Percentiles rank a stretch among this genome's conserved stretches.
Conservation (phyloP, 805 yeast genomes). For the Hanseniaspora meyeri region DNA sequence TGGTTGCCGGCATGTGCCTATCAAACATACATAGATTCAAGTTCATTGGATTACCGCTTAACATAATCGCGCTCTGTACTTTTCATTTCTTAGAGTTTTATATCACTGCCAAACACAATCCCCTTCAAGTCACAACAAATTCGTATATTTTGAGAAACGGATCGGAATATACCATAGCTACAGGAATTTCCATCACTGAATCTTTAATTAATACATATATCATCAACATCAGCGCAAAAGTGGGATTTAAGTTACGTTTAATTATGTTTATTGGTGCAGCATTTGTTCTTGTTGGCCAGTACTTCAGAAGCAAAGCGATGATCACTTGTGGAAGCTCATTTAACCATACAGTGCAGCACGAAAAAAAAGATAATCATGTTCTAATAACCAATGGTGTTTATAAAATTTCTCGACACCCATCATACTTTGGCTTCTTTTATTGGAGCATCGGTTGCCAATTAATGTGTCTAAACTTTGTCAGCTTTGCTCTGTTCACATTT, state of each 20-base stretch:
- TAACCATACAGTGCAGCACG: constrained; percentile 60
- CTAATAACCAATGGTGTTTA: constrained; percentile 71
- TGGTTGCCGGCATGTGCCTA: constrained; percentile 31
- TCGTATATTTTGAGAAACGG: constrained; percentile 63
- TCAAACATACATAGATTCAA: constrained; percentile 23
- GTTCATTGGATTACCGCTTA: constrained; percentile 33
- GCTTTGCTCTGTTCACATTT: constrained; percentile 40
- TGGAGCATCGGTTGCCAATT: constrained; percentile 88
- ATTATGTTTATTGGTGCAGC: constrained; percentile 36
- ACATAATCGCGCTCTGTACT: constrained; percentile 38
- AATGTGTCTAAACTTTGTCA: constrained; percentile 51
- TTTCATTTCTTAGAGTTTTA: constrained; percentile 80
- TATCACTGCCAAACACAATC: constrained; percentile 65
- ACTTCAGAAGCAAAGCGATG: constrained; percentile 66
- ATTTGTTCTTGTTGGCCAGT: constrained; percentile 50
- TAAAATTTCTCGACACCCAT: constrained; percentile 62
- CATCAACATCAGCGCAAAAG: constrained; percentile 30
- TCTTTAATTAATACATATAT: constrained; percentile 32
- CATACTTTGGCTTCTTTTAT: constrained; percentile 81
- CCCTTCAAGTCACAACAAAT: constrained; percentile 50
- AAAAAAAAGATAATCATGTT: constrained; percentile 42
- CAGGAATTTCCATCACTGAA: constrained; percentile 42
- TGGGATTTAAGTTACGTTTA: constrained; percentile 1
- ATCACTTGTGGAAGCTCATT: constrained; percentile 75
- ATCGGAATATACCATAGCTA: constrained; percentile 44